Evolutionary conservation across 2,329 filamentous ascomycete species (phyloP).

Genomic region (Coniochaeta sp.): DNA sequence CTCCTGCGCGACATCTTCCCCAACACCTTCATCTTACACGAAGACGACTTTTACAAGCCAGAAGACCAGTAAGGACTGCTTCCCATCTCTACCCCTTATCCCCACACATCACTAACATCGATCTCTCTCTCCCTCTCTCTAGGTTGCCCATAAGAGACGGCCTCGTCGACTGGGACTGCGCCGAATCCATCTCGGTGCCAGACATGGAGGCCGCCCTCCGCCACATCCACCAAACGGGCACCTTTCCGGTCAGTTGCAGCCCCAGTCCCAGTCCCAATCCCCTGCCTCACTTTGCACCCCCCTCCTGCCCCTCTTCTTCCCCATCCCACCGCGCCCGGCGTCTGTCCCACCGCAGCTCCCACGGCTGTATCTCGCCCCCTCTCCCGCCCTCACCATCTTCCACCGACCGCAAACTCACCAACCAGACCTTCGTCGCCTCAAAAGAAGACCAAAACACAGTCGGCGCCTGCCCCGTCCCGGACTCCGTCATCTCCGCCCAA

Average conservation of each 20-base stretch:
- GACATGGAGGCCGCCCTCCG: slow-evolving; percentile 59
- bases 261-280: background rate
- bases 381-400: background rate
- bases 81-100: slow-evolving; percentile 3
- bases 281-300: too few species aligned
- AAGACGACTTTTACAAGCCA: slow-evolving; percentile 90
- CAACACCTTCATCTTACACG: slow-evolving; percentile 74
- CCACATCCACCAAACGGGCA: slow-evolving; percentile 63
- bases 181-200: slow-evolving; percentile 66
- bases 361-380: slow-evolving; percentile 17
- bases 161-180: slow-evolving; percentile 87
- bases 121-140: too few species aligned
- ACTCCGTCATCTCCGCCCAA: slow-evolving; percentile 35
- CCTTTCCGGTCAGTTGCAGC: slow-evolving; percentile 45
- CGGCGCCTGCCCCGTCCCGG: slow-evolving; percentile 44
- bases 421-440: slow-evolving; percentile 41
- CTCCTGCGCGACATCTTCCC: slow-evolving; percentile 78
- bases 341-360: slow-evolving; percentile 18
- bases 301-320: background rate
- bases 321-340: background rate
- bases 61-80: slow-evolving; percentile 55
- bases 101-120: background rate
- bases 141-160: slow-evolving; percentile 50
- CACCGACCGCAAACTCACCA: slow-evolving; percentile 1
- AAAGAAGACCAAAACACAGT: slow-evolving; percentile 58